Percentiles rank a stretch among this genome's conserved stretches.
Evolutionary conservation across 805 yeast species (phyloP).

Genomic region (Hanseniaspora occidentalis): DNA sequence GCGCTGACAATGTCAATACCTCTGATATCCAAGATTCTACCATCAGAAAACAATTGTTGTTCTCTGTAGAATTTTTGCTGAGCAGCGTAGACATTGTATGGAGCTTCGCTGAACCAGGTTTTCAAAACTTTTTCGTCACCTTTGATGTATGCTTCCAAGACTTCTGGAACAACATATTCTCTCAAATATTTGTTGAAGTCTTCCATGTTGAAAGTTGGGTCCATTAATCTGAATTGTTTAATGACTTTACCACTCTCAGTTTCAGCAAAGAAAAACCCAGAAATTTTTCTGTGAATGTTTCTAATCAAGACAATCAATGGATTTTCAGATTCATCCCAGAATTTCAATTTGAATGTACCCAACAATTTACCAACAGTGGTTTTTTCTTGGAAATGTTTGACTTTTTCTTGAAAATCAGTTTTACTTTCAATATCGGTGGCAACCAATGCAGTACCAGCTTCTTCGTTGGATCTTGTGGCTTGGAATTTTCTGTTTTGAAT

Average conservation of each 20-base stretch:
- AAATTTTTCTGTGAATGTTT: conserved; percentile 65
- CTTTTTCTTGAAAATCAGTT: conserved; percentile 51
- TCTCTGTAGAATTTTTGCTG: conserved; percentile 86
- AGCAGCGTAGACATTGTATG: conserved; percentile 87
- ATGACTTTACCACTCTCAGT: conserved; percentile 93
- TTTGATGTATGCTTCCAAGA: conserved; percentile 85
- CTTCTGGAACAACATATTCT: conserved; percentile 88
- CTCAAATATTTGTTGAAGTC: conserved; percentile 73
- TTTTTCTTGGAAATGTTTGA: conserved; percentile 45
- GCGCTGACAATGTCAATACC: conserved; percentile 88
- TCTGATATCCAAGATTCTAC: conserved; percentile 84
- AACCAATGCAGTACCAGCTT: conserved; percentile 72
- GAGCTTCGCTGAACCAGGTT: conserved; percentile 93
- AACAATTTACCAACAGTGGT: conserved; percentile 57
- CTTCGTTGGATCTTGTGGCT: conserved; percentile 33
- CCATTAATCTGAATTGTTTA: conserved; percentile 74
- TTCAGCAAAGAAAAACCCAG: conserved; percentile 78
- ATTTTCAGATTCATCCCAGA: conserved; percentile 89
- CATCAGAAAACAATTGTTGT: conserved; percentile 84
- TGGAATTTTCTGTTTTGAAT: conserved; percentile 8
- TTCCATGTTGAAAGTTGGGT: conserved; percentile 74
- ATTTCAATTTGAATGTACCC: conserved; percentile 46
- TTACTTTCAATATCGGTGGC: conserved; percentile 70
- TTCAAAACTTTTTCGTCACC: conserved; percentile 79
- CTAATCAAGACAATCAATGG: conserved; percentile 75